Conservation (phyloP, 2,329 filamentous ascomycete species). For the Pseudocercospora ulei region DNA sequence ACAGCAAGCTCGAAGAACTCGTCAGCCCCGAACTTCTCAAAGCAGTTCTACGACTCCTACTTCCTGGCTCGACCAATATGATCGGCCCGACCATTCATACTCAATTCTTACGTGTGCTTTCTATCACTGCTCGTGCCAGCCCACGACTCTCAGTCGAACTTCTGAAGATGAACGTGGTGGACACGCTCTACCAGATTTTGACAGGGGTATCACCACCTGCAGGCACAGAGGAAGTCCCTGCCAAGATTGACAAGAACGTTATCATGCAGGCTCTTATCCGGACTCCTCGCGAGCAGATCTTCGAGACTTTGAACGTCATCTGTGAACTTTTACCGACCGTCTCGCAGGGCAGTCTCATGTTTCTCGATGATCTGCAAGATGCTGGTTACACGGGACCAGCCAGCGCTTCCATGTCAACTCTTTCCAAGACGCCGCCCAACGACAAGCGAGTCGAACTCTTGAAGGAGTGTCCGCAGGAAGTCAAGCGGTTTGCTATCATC, state of each 20-base stretch:
- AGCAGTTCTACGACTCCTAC: constrained; percentile 72
- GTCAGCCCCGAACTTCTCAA: constrained; percentile 79
- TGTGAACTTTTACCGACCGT: constrained; percentile 82
- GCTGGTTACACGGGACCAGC: constrained; percentile 44
- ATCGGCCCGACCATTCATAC: constrained; percentile 93
- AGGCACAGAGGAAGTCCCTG: constrained; percentile 64
- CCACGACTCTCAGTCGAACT: constrained; percentile 78
- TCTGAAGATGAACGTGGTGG: constrained; percentile 92
- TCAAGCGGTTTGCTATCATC: constrained; percentile 85
- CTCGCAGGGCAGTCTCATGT: constrained; percentile 48
- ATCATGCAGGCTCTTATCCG: constrained; percentile 99
- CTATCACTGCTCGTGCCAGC: constrained; percentile 81
- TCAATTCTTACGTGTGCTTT: constrained; percentile 83
- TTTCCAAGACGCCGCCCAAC: constrained; percentile 52
- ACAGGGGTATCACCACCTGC: constrained; percentile 87
- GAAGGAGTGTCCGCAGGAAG: constrained; percentile 70
- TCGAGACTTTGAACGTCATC: constrained; percentile 93
- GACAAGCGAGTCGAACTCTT: constrained; percentile 76
- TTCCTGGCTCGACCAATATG: constrained; percentile 90
- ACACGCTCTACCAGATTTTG: constrained; percentile 93
- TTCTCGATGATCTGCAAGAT: constrained; percentile 44
- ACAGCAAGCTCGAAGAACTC: constrained; percentile 80
- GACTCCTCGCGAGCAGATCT: constrained; percentile 86
- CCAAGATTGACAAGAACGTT: constrained; percentile 87
- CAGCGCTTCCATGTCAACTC: constrained; percentile 37